Conservation (phyloP, 2,329 filamentous ascomycete genomes). For the Emergomyces orientalis region DNA sequence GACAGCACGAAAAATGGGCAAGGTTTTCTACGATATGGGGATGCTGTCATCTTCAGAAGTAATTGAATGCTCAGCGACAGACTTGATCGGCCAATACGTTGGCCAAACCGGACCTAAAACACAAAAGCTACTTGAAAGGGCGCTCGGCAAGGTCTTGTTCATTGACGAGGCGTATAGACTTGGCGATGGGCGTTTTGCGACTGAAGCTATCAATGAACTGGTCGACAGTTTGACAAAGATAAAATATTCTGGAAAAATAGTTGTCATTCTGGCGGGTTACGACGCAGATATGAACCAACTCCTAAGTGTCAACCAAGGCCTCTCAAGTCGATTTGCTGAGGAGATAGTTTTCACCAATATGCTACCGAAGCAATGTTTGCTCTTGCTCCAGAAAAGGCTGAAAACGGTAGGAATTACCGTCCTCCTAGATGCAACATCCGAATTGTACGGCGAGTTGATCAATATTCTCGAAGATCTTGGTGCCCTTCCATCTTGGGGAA, state of each 20-base stretch:
- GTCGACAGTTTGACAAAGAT: constrained; percentile 48
- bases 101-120: constrained; percentile 64
- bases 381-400: constrained; percentile 35
- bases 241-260: constrained; percentile 49
- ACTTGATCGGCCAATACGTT: constrained; percentile 59
- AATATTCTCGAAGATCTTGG: constrained; percentile 37
- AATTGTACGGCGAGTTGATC: constrained; percentile 15
- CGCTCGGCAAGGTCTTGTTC: constrained; percentile 58
- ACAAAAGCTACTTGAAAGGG: constrained; percentile 49
- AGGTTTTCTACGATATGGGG: constrained; percentile 66
- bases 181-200: constrained; percentile 47
- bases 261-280: constrained; percentile 63
- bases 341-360: constrained; percentile 48
- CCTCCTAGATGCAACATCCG: background rate
- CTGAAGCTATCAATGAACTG: constrained; percentile 46
- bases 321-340: constrained; percentile 58
- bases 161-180: constrained; percentile 66
- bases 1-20: constrained; percentile 63
- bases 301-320: constrained; percentile 51
- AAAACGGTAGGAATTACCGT: constrained; percentile 19
- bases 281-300: constrained; percentile 56
- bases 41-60: constrained; percentile 54
- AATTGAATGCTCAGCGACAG: constrained; percentile 56
- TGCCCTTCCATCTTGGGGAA: constrained; percentile 48
- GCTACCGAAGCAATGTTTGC: constrained; percentile 35